phyloP scores from a whole-genome alignment of 768 basidiomycete species.

The Hydnomerulius pinastri region DNA sequence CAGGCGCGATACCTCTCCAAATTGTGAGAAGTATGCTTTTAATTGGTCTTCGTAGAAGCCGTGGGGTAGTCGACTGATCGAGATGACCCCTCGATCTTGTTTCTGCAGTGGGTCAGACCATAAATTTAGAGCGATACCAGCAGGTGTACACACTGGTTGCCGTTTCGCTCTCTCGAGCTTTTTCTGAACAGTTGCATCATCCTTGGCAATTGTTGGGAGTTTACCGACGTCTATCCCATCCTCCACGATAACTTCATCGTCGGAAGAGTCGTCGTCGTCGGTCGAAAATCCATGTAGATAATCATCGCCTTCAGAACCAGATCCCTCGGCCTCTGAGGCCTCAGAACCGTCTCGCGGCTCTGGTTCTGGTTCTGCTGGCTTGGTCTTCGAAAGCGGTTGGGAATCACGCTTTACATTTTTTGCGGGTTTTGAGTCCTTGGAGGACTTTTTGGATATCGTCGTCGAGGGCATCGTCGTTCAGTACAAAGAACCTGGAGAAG shows the following conservation, averaged over 20 bases:
- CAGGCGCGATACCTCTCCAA: constrained; percentile 85
- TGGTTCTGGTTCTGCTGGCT: neutral
- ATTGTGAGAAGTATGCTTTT: constrained; percentile 91
- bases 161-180: constrained; percentile 61
- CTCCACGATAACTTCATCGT: constrained; percentile 65
- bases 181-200: constrained; percentile 75
- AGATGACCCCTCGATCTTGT: constrained; percentile 81
- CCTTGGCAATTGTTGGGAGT: constrained; percentile 86
- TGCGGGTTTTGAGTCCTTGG: constrained; percentile 20
- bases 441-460: constrained; percentile 8
- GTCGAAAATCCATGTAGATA: constrained; percentile 75
- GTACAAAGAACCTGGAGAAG: no score
- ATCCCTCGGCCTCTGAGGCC: neutral
- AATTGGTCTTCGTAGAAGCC: constrained; percentile 98
- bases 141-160: constrained; percentile 56
- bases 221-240: constrained; percentile 67
- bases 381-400: constrained; percentile 7
- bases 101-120: constrained; percentile 32
- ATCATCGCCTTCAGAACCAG: constrained; percentile 36
- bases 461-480: constrained; percentile 6
- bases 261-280: constrained; percentile 75
- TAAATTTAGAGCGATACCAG: neutral
- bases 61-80: constrained; percentile 89
- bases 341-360: constrained; percentile 4
- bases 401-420: constrained; percentile 9